These are phyloP conservation scores for Pichia rugopelliculosa DNA, from an alignment of 805 yeast species.

Conservation along the genomic window DNA sequence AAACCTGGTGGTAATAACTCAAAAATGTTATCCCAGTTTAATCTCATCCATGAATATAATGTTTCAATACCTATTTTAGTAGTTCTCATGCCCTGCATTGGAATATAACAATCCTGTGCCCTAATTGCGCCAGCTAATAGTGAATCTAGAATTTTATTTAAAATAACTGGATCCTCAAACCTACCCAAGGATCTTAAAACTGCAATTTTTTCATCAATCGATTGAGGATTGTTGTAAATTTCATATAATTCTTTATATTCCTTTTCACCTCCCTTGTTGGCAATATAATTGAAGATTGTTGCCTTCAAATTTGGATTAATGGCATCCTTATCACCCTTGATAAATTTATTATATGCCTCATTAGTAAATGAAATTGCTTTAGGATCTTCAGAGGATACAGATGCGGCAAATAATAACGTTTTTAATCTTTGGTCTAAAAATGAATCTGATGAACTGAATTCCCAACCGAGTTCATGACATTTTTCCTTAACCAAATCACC, in stretches of 20 bases:
- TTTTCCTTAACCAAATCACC: constrained; percentile 22
- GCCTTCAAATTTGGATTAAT: constrained; percentile 41
- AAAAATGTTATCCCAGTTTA: constrained; percentile 64
- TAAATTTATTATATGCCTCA: constrained; percentile 23
- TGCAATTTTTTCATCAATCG: constrained; percentile 51
- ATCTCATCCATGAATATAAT: constrained; percentile 62
- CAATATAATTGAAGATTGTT: constrained; percentile 38
- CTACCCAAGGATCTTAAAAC: constrained; percentile 50
- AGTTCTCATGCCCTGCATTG: constrained; percentile 65
- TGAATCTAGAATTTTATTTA: constrained; percentile 33
- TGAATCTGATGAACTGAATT: constrained; percentile 71
- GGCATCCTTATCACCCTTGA: constrained; percentile 23
- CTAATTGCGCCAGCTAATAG: constrained; percentile 66
- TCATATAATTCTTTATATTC: constrained; percentile 35
- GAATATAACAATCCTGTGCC: constrained; percentile 41
- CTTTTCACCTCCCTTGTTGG: constrained; percentile 31
- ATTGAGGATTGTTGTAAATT: constrained; percentile 43
- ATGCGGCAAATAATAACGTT: constrained; percentile 36
- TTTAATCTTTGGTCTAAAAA: constrained; percentile 32
- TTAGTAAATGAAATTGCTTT: constrained; percentile 27
- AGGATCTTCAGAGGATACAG: constrained; percentile 35
- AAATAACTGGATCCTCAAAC: constrained; percentile 31
- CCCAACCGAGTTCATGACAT: constrained; percentile 59
- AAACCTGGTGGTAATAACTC: constrained; percentile 73
- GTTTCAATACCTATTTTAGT: constrained; percentile 59